These are phyloP conservation scores for Aspergillus fumigatiaffinis DNA, from an alignment of 2,329 filamentous ascomycete species.

Conservation along the genomic window DNA sequence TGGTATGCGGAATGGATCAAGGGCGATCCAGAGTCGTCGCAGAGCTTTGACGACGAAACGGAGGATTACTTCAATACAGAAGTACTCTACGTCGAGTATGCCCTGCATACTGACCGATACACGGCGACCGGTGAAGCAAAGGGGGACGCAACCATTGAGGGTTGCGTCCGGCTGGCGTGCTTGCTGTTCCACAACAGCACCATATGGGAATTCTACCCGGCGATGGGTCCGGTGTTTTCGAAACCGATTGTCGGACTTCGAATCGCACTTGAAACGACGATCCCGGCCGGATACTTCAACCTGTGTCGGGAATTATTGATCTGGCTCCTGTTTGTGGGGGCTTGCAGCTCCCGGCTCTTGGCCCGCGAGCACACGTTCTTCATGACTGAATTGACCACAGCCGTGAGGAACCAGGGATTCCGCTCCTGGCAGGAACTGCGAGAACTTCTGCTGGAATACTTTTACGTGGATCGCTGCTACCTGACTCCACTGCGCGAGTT, in stretches of 20 bases:
- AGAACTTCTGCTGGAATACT: slow-evolving; percentile 28
- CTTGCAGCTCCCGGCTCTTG: slow-evolving; percentile 24
- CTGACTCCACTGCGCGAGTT: slow-evolving; percentile 25
- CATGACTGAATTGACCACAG: slow-evolving; percentile 27
- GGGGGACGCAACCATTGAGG: slow-evolving; percentile 35
- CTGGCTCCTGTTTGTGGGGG: slow-evolving; percentile 36
- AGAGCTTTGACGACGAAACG: slow-evolving; percentile 31
- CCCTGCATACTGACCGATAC: slow-evolving; percentile 35
- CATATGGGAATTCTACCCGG: slow-evolving; percentile 39
- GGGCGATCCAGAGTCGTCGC: slow-evolving; percentile 18
- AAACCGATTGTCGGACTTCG: slow-evolving; percentile 33
- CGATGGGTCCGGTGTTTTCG: slow-evolving; percentile 31
- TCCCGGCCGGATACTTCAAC: slow-evolving; percentile 29
- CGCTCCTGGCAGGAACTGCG: slow-evolving; percentile 33
- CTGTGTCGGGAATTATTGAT: slow-evolving; percentile 32
- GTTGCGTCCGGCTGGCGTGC: slow-evolving; percentile 35
- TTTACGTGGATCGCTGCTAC: slow-evolving; percentile 35
- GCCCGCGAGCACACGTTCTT: slow-evolving; percentile 29
- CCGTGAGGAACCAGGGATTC: slow-evolving; percentile 25
- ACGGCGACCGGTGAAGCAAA: slow-evolving; percentile 29
- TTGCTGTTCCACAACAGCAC: slow-evolving; percentile 38
- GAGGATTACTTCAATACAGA: slow-evolving; percentile 41
- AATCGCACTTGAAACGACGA: slow-evolving; percentile 29
- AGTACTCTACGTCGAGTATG: slow-evolving; percentile 36
- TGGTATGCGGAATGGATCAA: slow-evolving; percentile 39